Base-by-base conservation (phyloP, 768 basidiomycete species). In the Termitomyces sp. region DNA sequence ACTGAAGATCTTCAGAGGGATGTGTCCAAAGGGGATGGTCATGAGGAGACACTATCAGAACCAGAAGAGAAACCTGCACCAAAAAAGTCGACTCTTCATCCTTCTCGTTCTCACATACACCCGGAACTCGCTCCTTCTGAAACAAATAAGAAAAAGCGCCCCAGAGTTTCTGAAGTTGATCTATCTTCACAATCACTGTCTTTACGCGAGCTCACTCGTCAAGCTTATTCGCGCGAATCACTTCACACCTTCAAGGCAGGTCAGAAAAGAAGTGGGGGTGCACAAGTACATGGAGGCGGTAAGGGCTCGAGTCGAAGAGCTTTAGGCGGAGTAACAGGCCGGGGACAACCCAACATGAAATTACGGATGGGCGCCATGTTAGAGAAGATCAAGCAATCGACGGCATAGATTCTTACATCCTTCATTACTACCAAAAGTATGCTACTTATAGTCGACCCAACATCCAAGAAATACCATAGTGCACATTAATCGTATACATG, bases 351-450 rank as follows among this genome's bases (percentile, higher is more conserved):
- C 22, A 74, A 80, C 67, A 94, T 96, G 93, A 89, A 87, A 65
- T 72, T 89, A 50, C 85, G 92, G 51, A 95, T 96, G 92, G 83
- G 85, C 60, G 86, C 82, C 30, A 79, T 96, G 79, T 79, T 96
- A 58, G 90, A 92, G 69, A 87, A 88, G 72, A 94, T 96, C 63
- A 88, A 90, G 69, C 81, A 80, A 49, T 80, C 86, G 64, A 68
- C 72, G 40, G 66, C 72, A 54, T 84, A 35, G 57, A 55, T 32
- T 9, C 45, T 14, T 9, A 30, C 14, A 22, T 28, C 35, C 30
- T 56, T 26, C 58, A 49, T 35, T 32, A 33, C 1, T 18, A 3
- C 20, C 57, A 57, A 58, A 63, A 62, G 57, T 54, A 58, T 53
- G 57, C 3, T 55, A 60, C 56, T 58, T 54, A 44, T 26, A 40